Base-by-base conservation (phyloP, 345 rosid genomes). In the Moricandia moricandioides region DNA sequence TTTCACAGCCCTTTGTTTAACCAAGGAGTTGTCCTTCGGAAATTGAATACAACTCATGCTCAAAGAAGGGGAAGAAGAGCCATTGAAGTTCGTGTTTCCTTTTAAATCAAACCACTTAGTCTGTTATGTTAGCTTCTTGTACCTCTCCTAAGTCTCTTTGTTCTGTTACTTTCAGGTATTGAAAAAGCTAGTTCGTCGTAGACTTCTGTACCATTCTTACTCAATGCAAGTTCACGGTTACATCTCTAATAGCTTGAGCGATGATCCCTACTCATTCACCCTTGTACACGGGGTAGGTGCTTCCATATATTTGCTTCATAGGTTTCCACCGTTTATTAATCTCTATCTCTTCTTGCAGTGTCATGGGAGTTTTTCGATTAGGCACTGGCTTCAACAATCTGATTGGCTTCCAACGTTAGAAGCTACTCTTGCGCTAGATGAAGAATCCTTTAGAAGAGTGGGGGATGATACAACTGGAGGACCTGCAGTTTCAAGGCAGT, bases 391-490 rank as follows among this genome's bases (percentile, higher is more conserved):
- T 82, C 97, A 85, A 73, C 98, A 88, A 72, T 83, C 96, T 7
- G 91, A 94, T 72, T 94, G 98, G 98, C 92, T 94, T 81, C 97
- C 98, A 24, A 90, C 95, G 3, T 80, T 94, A 79, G 98, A 94
- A 83, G 92, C 96, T 77, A 90, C 98, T 43, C 92, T 91, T 73
- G 96, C 89, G 34, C 72, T 94, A 85, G 98, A 94, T 86, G 97
- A 94, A 79, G 98, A 90, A 74, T 90, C 91, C 1, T 90, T 84
- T 61, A 80, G 85, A 78, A 86, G 85, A 69, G 95, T 94, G 7
- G 98, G 98, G 79, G 98, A 94, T 77, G 95, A 91, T 78, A 86
- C 96, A 31, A 80, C 91, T 71, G 98, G 98, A 73, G 98, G 98
- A n/a, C 95, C 98, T 73, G 95, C 91, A 24, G 89, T 91, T 49